phyloP scores from a whole-genome alignment of 1,284 basidiomycete species.

The Ceratobasidium sp. region DNA sequence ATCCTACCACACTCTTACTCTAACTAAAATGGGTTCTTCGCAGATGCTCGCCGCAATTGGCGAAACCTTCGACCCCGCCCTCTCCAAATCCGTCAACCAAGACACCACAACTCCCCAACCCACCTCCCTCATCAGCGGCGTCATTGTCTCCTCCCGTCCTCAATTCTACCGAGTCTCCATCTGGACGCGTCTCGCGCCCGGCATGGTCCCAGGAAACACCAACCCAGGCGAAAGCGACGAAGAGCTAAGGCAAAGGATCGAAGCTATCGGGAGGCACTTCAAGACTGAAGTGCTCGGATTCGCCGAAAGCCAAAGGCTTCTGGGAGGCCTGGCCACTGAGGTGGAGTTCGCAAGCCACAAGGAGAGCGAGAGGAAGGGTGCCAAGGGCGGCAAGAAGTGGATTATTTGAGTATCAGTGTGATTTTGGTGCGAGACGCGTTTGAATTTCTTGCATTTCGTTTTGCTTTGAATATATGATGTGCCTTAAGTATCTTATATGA shows the following conservation, averaged over 20 bases:
- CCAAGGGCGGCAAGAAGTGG: slow-evolving; percentile 79
- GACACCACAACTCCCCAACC: slow-evolving; percentile 65
- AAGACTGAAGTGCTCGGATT: slow-evolving; percentile 92
- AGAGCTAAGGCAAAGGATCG: slow-evolving; percentile 76
- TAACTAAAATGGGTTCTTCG: background rate
- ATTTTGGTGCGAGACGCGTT: slow-evolving; percentile 48
- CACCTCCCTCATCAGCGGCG: slow-evolving; percentile 89
- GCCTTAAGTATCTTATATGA: slow-evolving; percentile 30
- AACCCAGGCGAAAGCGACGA: slow-evolving; percentile 63
- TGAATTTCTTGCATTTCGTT: slow-evolving; percentile 50
- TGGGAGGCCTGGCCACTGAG: slow-evolving; percentile 86
- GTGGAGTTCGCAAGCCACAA: slow-evolving; percentile 96
- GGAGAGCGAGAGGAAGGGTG: slow-evolving; percentile 95
- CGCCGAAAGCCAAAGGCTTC: slow-evolving; percentile 75
- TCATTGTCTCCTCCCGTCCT: slow-evolving; percentile 93
- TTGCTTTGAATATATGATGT: slow-evolving; percentile 38
- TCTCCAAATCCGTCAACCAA: slow-evolving; percentile 60
- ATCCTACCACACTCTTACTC: background rate
- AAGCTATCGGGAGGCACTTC: slow-evolving; percentile 85
- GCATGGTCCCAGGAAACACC: slow-evolving; percentile 25
- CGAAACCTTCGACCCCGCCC: slow-evolving; percentile 91
- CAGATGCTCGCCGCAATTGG: slow-evolving; percentile 98
- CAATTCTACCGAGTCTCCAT: slow-evolving; percentile 97
- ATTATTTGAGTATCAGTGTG: slow-evolving; percentile 64
- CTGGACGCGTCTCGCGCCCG: slow-evolving; percentile 89